Percentiles rank a stretch among this genome's conserved stretches.
Conservation (phyloP, 148 eudicot species). For the Cornus florida region DNA sequence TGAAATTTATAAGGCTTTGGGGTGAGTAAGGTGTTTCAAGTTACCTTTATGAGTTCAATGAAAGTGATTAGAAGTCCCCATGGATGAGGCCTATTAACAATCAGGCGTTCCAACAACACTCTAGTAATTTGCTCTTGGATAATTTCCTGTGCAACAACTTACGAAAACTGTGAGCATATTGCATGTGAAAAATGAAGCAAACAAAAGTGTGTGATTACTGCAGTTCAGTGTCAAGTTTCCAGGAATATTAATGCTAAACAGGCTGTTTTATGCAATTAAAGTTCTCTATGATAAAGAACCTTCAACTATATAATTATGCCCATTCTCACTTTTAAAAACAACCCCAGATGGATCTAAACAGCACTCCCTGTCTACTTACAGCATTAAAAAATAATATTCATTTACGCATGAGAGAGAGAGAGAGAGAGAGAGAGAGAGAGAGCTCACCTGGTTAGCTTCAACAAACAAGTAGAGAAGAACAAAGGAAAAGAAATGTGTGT, state of each 20-base stretch:
- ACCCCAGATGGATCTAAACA: neutral
- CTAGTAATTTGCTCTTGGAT: constrained; percentile 94
- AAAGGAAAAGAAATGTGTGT: constrained; percentile 81
- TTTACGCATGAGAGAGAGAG: neutral
- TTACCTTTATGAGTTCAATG: constrained; percentile 93
- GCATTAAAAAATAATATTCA: neutral
- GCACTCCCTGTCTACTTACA: neutral
- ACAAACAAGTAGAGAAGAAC: constrained; percentile 59
- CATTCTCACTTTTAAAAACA: neutral
- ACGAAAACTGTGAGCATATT: neutral
- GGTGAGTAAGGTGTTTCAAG: neutral
- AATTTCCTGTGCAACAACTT: constrained; percentile 55
- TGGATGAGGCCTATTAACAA: constrained; percentile 89
- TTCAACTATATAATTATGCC: neutral
- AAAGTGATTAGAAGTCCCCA: constrained; percentile 95
- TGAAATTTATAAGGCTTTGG: neutral
- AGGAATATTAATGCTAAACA: neutral
- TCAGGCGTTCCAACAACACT: constrained; percentile 83
- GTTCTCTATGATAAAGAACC: neutral
- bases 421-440: neutral
- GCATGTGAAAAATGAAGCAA: neutral
- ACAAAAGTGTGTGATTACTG: neutral
- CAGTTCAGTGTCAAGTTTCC: too few relatives aligned
- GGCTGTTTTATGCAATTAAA: neutral
- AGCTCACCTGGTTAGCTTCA: constrained; percentile 59